A percentile compares a stretch with the other conserved stretches of the same genome.
Conservation (phyloP, 2,329 filamentous ascomycete species). For the Cryphonectria naterciae region DNA sequence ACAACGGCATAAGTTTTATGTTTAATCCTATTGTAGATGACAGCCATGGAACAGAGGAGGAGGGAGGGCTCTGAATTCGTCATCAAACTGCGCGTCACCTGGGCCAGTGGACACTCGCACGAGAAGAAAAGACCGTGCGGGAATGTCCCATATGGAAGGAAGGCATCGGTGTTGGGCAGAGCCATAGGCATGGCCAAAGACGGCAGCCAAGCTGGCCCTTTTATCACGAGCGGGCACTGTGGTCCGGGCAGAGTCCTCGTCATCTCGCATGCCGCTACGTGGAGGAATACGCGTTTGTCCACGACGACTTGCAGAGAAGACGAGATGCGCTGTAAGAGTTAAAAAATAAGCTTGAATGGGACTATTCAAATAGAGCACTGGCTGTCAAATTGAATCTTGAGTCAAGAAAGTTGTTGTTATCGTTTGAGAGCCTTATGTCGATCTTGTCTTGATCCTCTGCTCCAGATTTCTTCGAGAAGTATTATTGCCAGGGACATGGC, state of each 20-base stretch:
- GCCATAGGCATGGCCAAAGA: background rate
- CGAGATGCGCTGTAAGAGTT: background rate
- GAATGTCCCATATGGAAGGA: slow-evolving; percentile 1
- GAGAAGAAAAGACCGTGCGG: background rate
- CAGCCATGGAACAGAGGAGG: background rate
- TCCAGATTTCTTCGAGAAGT: background rate
- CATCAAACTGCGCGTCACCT: slow-evolving; percentile 2
- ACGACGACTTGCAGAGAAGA: background rate
- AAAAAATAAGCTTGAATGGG: background rate
- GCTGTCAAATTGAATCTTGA: background rate
- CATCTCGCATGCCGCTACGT: slow-evolving; percentile 13
- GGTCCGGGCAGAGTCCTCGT: slow-evolving; percentile 10
- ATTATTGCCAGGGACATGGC: background rate
- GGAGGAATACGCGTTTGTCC: background rate
- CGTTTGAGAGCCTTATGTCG: background rate
- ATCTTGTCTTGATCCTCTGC: background rate
- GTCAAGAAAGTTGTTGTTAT: background rate
- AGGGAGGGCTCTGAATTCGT: background rate
- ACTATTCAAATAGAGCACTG: background rate
- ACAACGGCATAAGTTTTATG: background rate
- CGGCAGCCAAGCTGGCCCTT: background rate
- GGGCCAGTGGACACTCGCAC: background rate
- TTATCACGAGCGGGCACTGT: background rate
- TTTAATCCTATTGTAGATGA: background rate
- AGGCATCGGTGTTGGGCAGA: background rate